Percentiles rank a stretch among this genome's conserved stretches.
Evolutionary conservation across 208 protist genomes (phyloP).

Genomic region (Leishmania guyanensis): DNA sequence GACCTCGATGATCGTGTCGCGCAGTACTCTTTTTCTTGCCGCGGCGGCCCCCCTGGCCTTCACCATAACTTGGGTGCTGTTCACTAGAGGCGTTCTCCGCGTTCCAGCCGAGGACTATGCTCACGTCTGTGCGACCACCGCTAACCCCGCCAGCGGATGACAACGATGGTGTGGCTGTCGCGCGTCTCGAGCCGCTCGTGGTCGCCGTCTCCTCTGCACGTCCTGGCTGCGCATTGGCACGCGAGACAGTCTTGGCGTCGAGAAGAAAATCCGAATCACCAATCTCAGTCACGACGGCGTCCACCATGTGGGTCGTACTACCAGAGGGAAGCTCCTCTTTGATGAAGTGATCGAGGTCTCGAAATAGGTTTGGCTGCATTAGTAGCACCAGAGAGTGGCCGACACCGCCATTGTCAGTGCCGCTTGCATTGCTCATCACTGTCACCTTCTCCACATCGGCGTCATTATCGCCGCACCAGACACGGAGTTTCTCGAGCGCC

Average conservation of each 20-base stretch:
- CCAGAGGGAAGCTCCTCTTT: slow-evolving; percentile 63
- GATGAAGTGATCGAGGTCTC: slow-evolving; percentile 74
- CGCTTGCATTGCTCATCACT: slow-evolving; percentile 2
- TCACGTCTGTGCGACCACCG: slow-evolving; percentile 2
- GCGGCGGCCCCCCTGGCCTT: background rate
- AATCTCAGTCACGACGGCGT: slow-evolving; percentile 64
- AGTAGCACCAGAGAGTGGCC: slow-evolving; percentile 55
- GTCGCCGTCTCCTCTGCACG: slow-evolving; percentile 3
- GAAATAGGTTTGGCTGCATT: slow-evolving; percentile 75
- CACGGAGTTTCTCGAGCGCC: slow-evolving; percentile 44
- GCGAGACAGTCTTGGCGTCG: slow-evolving; percentile 17
- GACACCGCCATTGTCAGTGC: background rate
- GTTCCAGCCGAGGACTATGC: slow-evolving; percentile 14
- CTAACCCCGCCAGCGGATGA: background rate
- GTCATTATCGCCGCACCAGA: slow-evolving; percentile 62
- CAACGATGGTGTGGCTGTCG: background rate
- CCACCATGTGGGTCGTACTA: slow-evolving; percentile 75
- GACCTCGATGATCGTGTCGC: background rate
- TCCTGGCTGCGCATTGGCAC: slow-evolving; percentile 25
- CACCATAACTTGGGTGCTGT: background rate
- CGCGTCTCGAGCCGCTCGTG: background rate
- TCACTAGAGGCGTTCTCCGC: background rate
- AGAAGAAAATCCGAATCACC: slow-evolving; percentile 35
- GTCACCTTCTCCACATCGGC: slow-evolving; percentile 43
- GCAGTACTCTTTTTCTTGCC: background rate